These are phyloP conservation scores for Grosmannia huntii DNA, from an alignment of 2,329 filamentous ascomycete species.

Conservation along the genomic window DNA sequence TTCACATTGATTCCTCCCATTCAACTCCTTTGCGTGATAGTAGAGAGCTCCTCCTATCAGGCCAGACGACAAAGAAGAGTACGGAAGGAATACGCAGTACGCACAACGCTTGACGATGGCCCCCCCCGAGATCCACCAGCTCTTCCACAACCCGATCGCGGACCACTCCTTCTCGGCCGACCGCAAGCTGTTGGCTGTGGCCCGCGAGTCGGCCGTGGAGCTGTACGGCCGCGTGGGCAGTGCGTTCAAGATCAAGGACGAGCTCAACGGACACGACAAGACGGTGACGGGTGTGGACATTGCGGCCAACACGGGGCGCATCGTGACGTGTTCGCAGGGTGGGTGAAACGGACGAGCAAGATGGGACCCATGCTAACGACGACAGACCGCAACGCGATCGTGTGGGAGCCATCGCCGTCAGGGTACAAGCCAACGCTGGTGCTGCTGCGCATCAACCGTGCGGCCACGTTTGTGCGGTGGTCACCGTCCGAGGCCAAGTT, in stretches of 20 bases:
- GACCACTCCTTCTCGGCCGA: constrained; percentile 98
- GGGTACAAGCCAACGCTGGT: constrained; percentile 97
- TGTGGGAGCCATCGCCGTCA: constrained; percentile 87
- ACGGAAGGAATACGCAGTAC: neutral
- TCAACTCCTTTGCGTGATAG: constrained; percentile 49
- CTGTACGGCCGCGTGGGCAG: constrained; percentile 65
- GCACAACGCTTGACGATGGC: constrained; percentile 51
- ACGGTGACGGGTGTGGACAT: constrained; percentile 94
- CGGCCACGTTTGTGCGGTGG: constrained; percentile 95
- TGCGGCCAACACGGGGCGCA: constrained; percentile 77
- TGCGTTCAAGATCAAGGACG: constrained; percentile 74
- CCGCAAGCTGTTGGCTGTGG: constrained; percentile 75
- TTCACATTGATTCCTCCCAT: neutral
- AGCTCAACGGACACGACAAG: constrained; percentile 95
- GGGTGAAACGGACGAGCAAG: constrained; percentile 10
- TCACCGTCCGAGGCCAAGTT: constrained; percentile 95
- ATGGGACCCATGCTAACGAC: no score
- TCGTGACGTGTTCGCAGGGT: constrained; percentile 97
- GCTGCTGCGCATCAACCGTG: constrained; percentile 90
- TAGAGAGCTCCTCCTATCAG: constrained; percentile 96
- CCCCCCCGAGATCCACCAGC: constrained; percentile 81
- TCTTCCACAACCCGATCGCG: constrained; percentile 91
- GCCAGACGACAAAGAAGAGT: neutral
- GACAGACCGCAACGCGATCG: constrained; percentile 87
- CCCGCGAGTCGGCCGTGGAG: constrained; percentile 80